phyloP scores from a whole-genome alignment of 768 basidiomycete genomes.

The Porpolomopsis calyptriformis region DNA sequence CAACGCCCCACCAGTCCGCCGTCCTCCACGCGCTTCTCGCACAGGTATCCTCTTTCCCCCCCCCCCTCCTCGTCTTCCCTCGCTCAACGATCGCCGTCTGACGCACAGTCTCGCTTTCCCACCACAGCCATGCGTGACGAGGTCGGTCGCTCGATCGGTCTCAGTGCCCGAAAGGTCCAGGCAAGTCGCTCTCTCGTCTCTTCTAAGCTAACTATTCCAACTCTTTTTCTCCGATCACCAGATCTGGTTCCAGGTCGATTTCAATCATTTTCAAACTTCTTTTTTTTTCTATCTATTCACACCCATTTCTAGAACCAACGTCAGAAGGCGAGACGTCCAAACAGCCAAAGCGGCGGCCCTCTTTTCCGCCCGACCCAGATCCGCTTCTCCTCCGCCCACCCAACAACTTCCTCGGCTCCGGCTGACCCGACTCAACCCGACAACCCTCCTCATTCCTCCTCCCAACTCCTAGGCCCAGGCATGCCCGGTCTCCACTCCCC shows the following conservation, averaged over 20 bases:
- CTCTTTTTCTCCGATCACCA: conserved; percentile 21
- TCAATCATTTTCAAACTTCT: conserved; percentile 12
- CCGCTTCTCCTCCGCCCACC: neutral
- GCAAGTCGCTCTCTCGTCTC: conserved; percentile 31
- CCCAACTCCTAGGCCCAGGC: conserved; percentile 44
- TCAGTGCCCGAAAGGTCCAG: conserved; percentile 86
- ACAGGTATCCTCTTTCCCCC: conserved; percentile 41
- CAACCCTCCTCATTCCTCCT: too few species aligned
- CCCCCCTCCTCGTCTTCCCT: conserved; percentile 68
- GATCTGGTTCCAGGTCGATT: conserved; percentile 86
- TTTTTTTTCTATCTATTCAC: conserved; percentile 6
- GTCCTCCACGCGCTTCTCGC: conserved; percentile 82
- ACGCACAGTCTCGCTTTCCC: conserved; percentile 70
- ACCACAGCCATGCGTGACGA: conserved; percentile 82
- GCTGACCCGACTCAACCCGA: too few species aligned
- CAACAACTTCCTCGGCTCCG: neutral
- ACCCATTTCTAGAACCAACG: conserved; percentile 54
- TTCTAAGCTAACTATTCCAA: conserved; percentile 11
- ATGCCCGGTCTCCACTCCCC: too few species aligned
- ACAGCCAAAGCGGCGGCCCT: conserved; percentile 45
- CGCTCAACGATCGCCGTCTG: conserved; percentile 8
- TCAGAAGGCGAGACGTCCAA: conserved; percentile 75
- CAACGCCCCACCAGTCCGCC: conserved; percentile 80
- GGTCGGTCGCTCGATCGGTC: conserved; percentile 76
- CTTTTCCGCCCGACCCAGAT: conserved; percentile 50